phyloP scores from a whole-genome alignment of 2,329 filamentous ascomycete species.

The Aurifilum marmelostoma region DNA sequence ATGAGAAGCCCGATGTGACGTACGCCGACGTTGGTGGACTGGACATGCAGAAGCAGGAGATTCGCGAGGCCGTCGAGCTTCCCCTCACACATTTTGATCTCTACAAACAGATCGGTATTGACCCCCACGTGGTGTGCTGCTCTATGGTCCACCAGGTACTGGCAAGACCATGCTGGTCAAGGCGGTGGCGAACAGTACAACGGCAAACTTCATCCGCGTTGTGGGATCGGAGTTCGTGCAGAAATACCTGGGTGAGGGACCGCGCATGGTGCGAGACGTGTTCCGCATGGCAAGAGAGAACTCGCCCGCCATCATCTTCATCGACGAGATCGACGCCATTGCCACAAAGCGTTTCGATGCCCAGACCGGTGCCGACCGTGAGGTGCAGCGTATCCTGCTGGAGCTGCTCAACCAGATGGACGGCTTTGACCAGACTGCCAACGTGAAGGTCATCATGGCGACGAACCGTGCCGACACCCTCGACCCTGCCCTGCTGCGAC shows the following conservation, averaged over 20 bases:
- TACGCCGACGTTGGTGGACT: conserved; percentile 97
- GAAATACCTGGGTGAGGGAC: conserved; percentile 97
- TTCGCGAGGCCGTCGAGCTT: conserved; percentile 94
- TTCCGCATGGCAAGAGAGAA: conserved; percentile 99
- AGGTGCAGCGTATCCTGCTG: conserved; percentile 97
- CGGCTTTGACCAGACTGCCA: conserved; percentile 97
- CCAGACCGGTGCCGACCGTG: conserved; percentile 95
- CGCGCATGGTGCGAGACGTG: conserved; percentile 97
- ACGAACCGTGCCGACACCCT: conserved; percentile 98
- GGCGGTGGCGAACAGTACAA: conserved; percentile 97
- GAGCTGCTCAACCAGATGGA: conserved; percentile 99
- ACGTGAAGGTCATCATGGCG: conserved; percentile 99
- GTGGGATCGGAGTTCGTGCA: conserved; percentile 98
- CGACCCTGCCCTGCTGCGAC: conserved; percentile 90
- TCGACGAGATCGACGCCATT: conserved; percentile 98
- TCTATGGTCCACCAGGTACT: conserved; percentile 94
- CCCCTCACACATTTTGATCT: conserved; percentile 97
- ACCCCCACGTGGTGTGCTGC: conserved; percentile 94
- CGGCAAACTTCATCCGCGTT: conserved; percentile 96
- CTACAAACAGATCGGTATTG: conserved; percentile 99
- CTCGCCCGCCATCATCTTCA: conserved; percentile 98
- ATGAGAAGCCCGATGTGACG: conserved; percentile 98
- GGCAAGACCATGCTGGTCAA: conserved; percentile 98
- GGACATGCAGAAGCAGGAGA: conserved; percentile 99
- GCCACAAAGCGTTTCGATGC: conserved; percentile 99